Evolutionary conservation across 2,329 filamentous ascomycete species (phyloP), one percentile per base, ranked within the genome.

Genomic region (Aspergillus fischeri): DNA sequence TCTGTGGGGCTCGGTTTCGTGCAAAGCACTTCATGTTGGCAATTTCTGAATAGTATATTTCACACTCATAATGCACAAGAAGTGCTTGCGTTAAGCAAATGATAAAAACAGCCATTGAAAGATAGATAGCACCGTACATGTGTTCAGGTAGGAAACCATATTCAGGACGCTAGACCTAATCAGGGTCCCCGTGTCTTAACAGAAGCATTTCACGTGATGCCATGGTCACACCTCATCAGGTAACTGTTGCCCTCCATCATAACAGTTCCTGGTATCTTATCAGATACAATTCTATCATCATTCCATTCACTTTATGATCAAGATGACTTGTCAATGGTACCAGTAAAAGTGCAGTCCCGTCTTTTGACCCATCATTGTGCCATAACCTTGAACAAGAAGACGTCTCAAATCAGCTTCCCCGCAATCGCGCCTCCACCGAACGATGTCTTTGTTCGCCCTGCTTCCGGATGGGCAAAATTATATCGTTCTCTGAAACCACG

Each of bases 371-470:
- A 56, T 54, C 32, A 35, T 28, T 20, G 52, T 51, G 56, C 47
- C 24, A 50, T 45, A 32, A 32, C 20, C 24, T 21, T 49, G 25
- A n/a, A 52, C n/a, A 32, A 50, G 24, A 38, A 45, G 44, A 45
- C 32, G 32, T 50, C 48, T 58, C 57, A 54, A 59, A 52, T 57
- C 59, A 68, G 60, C 65, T 69, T 70, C 71, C 71, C 71, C 71
- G 71, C 71, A 72, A 65, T 72, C 70, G 68, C 70, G 69, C 65
- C 64, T 60, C 62, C 60, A 61, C 61, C 60, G 59, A 67, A 75
- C 65, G 67, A 74, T 75, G 68, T 66, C 66, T 65, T 62, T 59
- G 62, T 63, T 69, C 64, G 63, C 64, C 57, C 63, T 65, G 55
- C 65, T 67, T 60, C 67, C 67, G 60, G 65, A 66, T 65, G 67